Evolutionary conservation across 2,329 filamentous ascomycete species (phyloP), one percentile per base, ranked within the genome.

Genomic region (Colletotrichum trifolii): DNA sequence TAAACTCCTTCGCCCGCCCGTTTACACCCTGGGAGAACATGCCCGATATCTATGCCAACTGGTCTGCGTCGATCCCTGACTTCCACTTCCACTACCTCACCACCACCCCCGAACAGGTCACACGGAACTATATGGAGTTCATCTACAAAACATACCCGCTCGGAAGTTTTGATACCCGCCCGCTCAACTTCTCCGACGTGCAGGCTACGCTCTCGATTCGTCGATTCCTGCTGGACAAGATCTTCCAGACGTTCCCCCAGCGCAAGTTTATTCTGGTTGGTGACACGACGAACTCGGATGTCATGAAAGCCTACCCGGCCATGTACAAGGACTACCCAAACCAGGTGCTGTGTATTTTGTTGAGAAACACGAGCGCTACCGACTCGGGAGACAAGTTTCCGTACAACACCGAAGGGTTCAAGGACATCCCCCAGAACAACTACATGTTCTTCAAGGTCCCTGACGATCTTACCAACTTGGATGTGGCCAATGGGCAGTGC

Each of bases 81-180:
- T 82, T 89, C 67, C 91, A 94, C 74, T 94, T 94, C 80, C 91
- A 94, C 78, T 94, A 94, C 77, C 82, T 94, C 17, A 94, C 91
- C 0, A 94, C 91, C 0, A 93, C 91, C 0, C 91, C 91, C 0
- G 91, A 94, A 77, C 91, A 94, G 74, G 84, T 88, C 5, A 93
- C 91, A 0, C 83, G 91, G 46, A 90, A 89, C 69, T 94, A 94
- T 78, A 93, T 93, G 90, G 85, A 91, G 65, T 90, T 91, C 76
- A 93, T 94, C 75, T 94, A 91, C 81, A 86, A 87, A 72, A 92
- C 85, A 7, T 94, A 94, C 73, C 92, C 92, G 0, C 85, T 89
- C 12, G 92, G 92, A 47, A 91, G 88, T 46, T 93, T 93, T 73
- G 91, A 94, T 71, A 93, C 90, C 1, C 86, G 91, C 0, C 91